Base-by-base conservation (phyloP, 2,329 filamentous ascomycete species). In the Lecanosticta acicola region DNA sequence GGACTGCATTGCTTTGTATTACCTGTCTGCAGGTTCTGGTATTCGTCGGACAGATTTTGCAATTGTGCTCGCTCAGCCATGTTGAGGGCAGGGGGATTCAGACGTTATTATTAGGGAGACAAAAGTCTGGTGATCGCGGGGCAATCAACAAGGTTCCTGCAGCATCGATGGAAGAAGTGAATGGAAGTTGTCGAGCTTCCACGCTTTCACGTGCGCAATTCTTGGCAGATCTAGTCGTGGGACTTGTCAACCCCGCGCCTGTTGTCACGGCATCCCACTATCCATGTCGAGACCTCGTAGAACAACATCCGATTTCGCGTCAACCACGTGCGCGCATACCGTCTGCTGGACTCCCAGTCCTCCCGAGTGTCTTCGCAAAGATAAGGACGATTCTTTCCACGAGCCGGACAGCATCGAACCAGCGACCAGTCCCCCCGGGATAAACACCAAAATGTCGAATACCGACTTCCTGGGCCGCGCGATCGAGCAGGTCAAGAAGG, bases 391-490 rank as follows among this genome's bases (percentile, higher is more conserved):
- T n/a, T n/a, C n/a, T n/a, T n/a, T n/a, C n/a, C n/a, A n/a, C n/a
- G n/a, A n/a, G n/a, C n/a, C n/a, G n/a, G n/a, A n/a, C n/a, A n/a
- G n/a, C n/a, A n/a, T n/a, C n/a, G n/a, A n/a, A n/a, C n/a, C n/a
- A n/a, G n/a, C n/a, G n/a, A n/a, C n/a, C n/a, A n/a, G n/a, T n/a
- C n/a, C n/a, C n/a, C n/a, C n/a, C n/a, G n/a, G n/a, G n/a, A n/a
- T n/a, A n/a, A n/a, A n/a, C n/a, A n/a, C n/a, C n/a, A 43, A 13
- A 45, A 96, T 96, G 90, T 94, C 89, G 59, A 89, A 90, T 67
- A 94, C 88, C 68, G 93, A 98, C 73, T 98, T 97, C 68, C 82
- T 96, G 63, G 90, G 90, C 64, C 88, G 91, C 61, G 93, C 93
- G 62, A 97, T 97, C 74, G 88, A 94, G 64, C 84, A 87, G 69